Percentiles rank a stretch among this genome's conserved stretches.
Evolutionary conservation across 139 green algal genomes (phyloP).

Genomic region (Coelastrella sp.): DNA sequence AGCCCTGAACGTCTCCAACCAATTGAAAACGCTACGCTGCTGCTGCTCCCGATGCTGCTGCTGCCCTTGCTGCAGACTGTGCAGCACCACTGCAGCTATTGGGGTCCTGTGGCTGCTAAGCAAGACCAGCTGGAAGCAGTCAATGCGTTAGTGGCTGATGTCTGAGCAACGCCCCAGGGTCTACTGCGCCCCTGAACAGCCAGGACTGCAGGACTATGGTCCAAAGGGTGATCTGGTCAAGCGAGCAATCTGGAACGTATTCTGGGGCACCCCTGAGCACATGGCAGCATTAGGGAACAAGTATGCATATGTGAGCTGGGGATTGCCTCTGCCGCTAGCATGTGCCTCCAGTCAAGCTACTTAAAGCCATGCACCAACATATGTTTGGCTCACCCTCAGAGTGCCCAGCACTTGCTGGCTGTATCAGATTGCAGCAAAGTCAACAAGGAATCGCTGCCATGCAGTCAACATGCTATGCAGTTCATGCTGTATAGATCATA

Average conservation of each 20-base stretch:
- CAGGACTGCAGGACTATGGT: background rate
- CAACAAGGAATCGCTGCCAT: too few species aligned
- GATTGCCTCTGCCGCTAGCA: too few species aligned
- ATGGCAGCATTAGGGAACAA: too few species aligned
- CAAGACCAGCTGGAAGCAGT: slow-evolving; percentile 14
- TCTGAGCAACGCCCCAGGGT: background rate
- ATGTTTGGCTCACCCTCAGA: too few species aligned
- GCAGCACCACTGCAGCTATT: background rate
- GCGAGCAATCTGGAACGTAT: background rate
- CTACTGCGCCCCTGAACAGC: background rate
- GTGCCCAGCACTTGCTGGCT: too few species aligned
- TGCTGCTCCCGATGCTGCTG: background rate
- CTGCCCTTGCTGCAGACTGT: background rate
- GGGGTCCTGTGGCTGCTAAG: background rate
- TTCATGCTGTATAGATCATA: too few species aligned
- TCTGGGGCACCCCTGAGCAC: background rate
- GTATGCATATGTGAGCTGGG: too few species aligned
- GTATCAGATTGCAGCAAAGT: too few species aligned
- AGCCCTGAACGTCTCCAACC: background rate
- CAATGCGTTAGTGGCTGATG: slow-evolving; percentile 22
- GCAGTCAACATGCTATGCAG: too few species aligned
- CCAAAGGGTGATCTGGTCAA: slow-evolving; percentile 9
- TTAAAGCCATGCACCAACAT: too few species aligned
- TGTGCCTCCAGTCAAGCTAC: too few species aligned
- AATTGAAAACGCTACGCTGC: too few species aligned